phyloP scores from a whole-genome alignment of 495 filamentous ascomycete genomes.

The Penicillium desertorum region DNA sequence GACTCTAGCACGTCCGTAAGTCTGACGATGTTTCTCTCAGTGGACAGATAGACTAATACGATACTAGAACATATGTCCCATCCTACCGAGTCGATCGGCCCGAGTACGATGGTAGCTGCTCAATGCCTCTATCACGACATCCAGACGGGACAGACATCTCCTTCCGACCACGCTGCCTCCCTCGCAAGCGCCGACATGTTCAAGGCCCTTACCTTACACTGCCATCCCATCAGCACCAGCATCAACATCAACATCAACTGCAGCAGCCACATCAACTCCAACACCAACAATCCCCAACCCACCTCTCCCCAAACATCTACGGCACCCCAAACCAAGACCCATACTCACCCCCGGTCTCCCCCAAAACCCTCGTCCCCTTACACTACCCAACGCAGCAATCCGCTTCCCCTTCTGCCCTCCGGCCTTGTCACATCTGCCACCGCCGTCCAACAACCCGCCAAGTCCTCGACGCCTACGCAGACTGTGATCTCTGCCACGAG shows the following conservation, averaged over 20 bases:
- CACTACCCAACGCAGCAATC: slow-evolving; percentile 19
- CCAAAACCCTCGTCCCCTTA: slow-evolving; percentile 34
- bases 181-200: slow-evolving; percentile 39
- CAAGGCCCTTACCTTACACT: slow-evolving; percentile 23
- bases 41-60: neutral
- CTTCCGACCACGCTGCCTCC: slow-evolving; percentile 31
- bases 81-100: slow-evolving; percentile 24
- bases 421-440: slow-evolving; percentile 54
- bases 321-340: slow-evolving; percentile 21
- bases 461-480: slow-evolving; percentile 50
- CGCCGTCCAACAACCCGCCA: slow-evolving; percentile 47
- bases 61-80: slow-evolving; percentile 10
- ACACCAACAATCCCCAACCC: slow-evolving; percentile 20
- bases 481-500: slow-evolving; percentile 49
- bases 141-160: slow-evolving; percentile 25
- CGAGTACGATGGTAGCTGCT: slow-evolving; percentile 15
- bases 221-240: neutral
- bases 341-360: slow-evolving; percentile 40
- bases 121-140: slow-evolving; percentile 20
- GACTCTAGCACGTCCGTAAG: slow-evolving; percentile 32
- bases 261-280: slow-evolving; percentile 7
- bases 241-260: neutral
- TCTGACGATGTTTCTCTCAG: slow-evolving; percentile 1
- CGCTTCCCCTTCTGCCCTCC: slow-evolving; percentile 34
- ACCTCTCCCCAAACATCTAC: slow-evolving; percentile 30